Evolutionary conservation across 2,329 filamentous ascomycete species (phyloP).

Genomic region (Ceratocystis variospora): DNA sequence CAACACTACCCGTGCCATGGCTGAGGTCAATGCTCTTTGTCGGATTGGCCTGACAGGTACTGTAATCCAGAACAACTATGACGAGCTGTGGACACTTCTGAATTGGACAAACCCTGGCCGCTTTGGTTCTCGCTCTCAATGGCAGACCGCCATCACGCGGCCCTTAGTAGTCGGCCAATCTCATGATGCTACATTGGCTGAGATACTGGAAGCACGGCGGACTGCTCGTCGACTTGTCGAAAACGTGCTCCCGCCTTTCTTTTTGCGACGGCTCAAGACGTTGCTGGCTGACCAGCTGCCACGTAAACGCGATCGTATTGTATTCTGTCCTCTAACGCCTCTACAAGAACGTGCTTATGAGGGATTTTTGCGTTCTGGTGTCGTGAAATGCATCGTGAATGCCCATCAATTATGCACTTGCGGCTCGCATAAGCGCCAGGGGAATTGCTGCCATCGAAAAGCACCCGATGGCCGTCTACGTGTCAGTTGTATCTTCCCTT

Average conservation of each 20-base stretch:
- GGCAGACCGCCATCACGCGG: slow-evolving; percentile 63
- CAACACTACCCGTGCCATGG: slow-evolving; percentile 73
- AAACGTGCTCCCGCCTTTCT: slow-evolving; percentile 78
- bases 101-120: slow-evolving; percentile 90
- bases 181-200: slow-evolving; percentile 72
- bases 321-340: slow-evolving; percentile 83
- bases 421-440: slow-evolving; percentile 49
- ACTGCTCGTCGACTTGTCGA: slow-evolving; percentile 75
- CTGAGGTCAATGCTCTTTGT: slow-evolving; percentile 78
- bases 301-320: slow-evolving; percentile 84
- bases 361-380: slow-evolving; percentile 47
- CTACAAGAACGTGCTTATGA: slow-evolving; percentile 73
- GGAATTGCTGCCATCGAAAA: slow-evolving; percentile 61
- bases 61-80: slow-evolving; percentile 94
- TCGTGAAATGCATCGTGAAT: slow-evolving; percentile 51
- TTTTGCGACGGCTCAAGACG: slow-evolving; percentile 82
- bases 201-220: slow-evolving; percentile 66
- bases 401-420: slow-evolving; percentile 59
- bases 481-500: slow-evolving; percentile 71
- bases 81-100: slow-evolving; percentile 88
- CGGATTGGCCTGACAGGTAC: slow-evolving; percentile 89
- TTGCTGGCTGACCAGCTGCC: slow-evolving; percentile 85
- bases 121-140: slow-evolving; percentile 51
- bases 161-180: slow-evolving; percentile 81
- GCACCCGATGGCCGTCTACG: slow-evolving; percentile 48